Base-by-base conservation (phyloP, 2,329 filamentous ascomycete species). In the Fusarium pseudograminearum region DNA sequence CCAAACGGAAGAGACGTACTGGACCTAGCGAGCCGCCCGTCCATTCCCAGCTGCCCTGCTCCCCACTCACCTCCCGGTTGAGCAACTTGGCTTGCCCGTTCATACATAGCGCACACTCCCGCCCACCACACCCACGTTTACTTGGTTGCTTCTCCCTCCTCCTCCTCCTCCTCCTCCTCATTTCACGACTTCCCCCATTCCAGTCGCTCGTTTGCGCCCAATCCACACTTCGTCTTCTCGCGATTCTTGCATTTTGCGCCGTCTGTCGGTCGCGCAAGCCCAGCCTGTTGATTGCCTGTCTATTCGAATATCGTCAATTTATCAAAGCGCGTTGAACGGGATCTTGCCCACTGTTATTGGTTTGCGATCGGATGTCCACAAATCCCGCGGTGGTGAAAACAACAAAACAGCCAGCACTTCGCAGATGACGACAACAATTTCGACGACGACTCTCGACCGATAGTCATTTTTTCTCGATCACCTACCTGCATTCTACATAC, bases 201-300 rank as follows among this genome's bases (percentile, higher is more conserved):
- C 75, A 75, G 75, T 79, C 78, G 65, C 71, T 78, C 78, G 67
- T 78, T 76, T 76, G 72, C 71, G 71, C 66, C 59, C 63, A 69
- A 74, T 64, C 68, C 65, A 59, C 59, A 65, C 63, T 64, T 62
- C 67, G 60, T 70, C 60, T 71, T 61, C 20, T 56, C 52, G 70
- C 67, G 56, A 60, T 51, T 59, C 50, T 55, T 58, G 61, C 71
- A 61, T 55, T 63, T 60, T 74, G 68, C 48, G 62, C 64, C 64
- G 66, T 67, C 52, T 57, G 36, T 58, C 63, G 65, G 72, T 69
- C 47, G 57, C 63, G 65, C 59, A 57, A 65, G 57, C 61, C 66
- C 69, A 63, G 67, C 45, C 38, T 73, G 63, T 56, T 54, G 33
- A 61, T 44, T 46, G 41, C 38, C 24, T 47, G 46, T 57, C 55